phyloP scores from a whole-genome alignment of 2,329 filamentous ascomycete species.

The Diaporthe amygdali region DNA sequence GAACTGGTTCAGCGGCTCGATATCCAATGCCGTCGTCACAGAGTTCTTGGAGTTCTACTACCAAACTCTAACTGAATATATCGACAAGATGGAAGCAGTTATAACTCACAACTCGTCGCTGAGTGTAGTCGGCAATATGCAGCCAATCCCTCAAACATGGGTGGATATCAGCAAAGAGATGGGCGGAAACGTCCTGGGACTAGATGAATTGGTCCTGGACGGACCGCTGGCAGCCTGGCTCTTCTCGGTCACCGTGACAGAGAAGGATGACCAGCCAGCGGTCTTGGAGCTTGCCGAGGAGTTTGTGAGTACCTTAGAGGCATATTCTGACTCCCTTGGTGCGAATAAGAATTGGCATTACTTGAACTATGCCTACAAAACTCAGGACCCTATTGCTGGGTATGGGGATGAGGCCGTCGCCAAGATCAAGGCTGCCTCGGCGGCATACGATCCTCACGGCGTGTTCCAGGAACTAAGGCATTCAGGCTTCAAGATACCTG shows the following conservation, averaged over 20 bases:
- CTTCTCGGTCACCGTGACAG: conserved; percentile 43
- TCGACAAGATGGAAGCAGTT: conserved; percentile 33
- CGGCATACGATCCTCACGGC: conserved; percentile 39
- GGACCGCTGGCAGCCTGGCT: conserved; percentile 44
- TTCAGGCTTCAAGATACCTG: conserved; percentile 37
- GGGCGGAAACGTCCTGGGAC: conserved; percentile 39
- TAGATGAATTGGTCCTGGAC: conserved; percentile 39
- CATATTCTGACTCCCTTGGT: conserved; percentile 33
- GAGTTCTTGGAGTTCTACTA: conserved; percentile 36
- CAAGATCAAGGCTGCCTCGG: conserved; percentile 34
- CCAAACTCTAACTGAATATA: conserved; percentile 34
- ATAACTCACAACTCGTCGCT: conserved; percentile 29
- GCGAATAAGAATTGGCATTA: conserved; percentile 43
- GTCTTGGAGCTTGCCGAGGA: conserved; percentile 35
- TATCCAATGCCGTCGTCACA: conserved; percentile 26
- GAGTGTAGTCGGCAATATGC: conserved; percentile 29
- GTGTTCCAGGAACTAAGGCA: conserved; percentile 40
- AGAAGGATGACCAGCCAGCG: conserved; percentile 33
- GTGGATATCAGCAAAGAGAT: conserved; percentile 29
- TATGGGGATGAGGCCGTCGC: conserved; percentile 44
- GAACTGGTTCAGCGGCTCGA: conserved; percentile 20
- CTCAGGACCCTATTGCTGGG: conserved; percentile 42
- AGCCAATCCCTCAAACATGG: conserved; percentile 37
- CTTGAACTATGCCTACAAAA: conserved; percentile 48
- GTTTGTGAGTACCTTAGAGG: conserved; percentile 32